These are phyloP conservation scores for Tremellales sp. DNA, from an alignment of 1,284 basidiomycete genomes.

Conservation along the genomic window DNA sequence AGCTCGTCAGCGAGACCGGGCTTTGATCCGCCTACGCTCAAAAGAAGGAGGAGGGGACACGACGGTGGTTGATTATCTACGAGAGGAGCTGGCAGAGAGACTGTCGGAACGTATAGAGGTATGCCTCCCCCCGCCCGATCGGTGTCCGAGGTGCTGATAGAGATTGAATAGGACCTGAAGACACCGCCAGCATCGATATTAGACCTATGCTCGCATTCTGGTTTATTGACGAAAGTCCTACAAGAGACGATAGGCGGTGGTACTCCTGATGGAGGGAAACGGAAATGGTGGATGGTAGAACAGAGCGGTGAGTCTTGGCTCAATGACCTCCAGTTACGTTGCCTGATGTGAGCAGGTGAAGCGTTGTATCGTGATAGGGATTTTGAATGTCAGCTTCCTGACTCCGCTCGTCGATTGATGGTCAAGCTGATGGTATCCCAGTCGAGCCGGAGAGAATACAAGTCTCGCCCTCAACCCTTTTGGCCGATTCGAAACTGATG, in stretches of 20 bases:
- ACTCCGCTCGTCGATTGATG: too few relatives aligned
- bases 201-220: conserved; percentile 91
- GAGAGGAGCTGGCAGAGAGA: conserved; percentile 83
- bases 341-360: conserved; percentile 51
- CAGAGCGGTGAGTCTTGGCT: conserved; percentile 69
- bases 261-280: conserved; percentile 53
- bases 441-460: conserved; percentile 30
- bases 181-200: conserved; percentile 73
- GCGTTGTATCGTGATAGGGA: conserved; percentile 59
- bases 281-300: conserved; percentile 66
- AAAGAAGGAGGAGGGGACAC: conserved; percentile 8
- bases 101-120: conserved; percentile 85
- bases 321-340: background rate
- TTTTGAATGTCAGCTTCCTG: too few relatives aligned
- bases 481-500: conserved; percentile 50
- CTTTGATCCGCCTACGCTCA: conserved; percentile 56
- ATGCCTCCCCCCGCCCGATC: conserved; percentile 18
- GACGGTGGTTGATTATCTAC: conserved; percentile 82
- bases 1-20: conserved; percentile 71
- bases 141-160: background rate
- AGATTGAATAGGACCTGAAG: conserved; percentile 95
- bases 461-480: conserved; percentile 27
- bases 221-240: conserved; percentile 81
- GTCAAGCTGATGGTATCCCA: conserved; percentile 7
- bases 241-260: conserved; percentile 63